Conservation (phyloP, 1,284 basidiomycete species). For the Rhodotorula sp. region DNA sequence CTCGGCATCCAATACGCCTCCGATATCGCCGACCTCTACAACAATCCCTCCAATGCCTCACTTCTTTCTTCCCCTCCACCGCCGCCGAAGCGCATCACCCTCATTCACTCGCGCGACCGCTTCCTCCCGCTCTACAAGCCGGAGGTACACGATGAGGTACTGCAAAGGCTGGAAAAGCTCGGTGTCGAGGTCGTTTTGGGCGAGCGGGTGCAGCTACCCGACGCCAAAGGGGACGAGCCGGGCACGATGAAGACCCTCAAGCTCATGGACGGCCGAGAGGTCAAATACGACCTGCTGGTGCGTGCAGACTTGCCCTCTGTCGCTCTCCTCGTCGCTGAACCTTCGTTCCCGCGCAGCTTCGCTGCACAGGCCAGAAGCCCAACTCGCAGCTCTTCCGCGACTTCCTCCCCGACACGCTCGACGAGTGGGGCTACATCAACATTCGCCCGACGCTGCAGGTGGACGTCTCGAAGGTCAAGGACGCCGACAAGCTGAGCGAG, state of each 20-base stretch:
- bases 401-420: conserved; percentile 58
- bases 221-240: conserved; percentile 22
- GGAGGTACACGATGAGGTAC: conserved; percentile 54
- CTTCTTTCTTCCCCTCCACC: conserved; percentile 5
- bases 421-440: conserved; percentile 53
- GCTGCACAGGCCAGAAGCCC: conserved; percentile 72
- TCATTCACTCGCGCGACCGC: conserved; percentile 64
- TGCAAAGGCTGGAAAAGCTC: conserved; percentile 47
- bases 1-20: conserved; percentile 62
- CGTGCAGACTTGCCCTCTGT: conserved; percentile 32
- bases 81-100: conserved; percentile 54
- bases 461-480: conserved; percentile 19
- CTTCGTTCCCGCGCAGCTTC: conserved; percentile 53
- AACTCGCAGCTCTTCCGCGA: conserved; percentile 61
- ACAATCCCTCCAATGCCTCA: conserved; percentile 43
- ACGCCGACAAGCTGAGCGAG: conserved; percentile 43
- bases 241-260: conserved; percentile 12
- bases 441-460: conserved; percentile 40
- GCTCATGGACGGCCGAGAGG: conserved; percentile 56
- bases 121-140: conserved; percentile 62
- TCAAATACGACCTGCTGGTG: conserved; percentile 65
- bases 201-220: conserved; percentile 50
- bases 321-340: too few relatives aligned
- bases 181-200: conserved; percentile 51
- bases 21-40: conserved; percentile 63